Evolutionary conservation across 2,329 filamentous ascomycete species (phyloP), one percentile per base, ranked within the genome.

Genomic region (Aspergillus clavatus): DNA sequence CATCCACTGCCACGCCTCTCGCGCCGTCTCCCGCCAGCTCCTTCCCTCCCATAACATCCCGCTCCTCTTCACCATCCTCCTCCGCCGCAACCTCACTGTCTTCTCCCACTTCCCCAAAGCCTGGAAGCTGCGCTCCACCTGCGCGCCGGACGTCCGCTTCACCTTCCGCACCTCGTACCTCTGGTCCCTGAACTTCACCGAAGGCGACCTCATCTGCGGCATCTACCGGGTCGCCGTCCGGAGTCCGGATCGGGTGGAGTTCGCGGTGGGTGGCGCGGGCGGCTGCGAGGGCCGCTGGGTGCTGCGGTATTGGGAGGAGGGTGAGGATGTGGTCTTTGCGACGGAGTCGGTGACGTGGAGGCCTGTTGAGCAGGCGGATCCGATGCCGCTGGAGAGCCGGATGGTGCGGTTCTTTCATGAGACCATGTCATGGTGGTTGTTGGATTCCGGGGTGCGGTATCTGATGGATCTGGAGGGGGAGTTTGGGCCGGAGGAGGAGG

Each of bases 81-180:
- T 66, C 10, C 61, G 63, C 4, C 60, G 61, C 29, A 69, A 66
- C 28, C 66, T 69, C 60, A 49, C 39, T 3, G 49, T 47, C 1
- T 68, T 69, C 31, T 45, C 60, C n/a, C 56, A 50, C 11, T 58
- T 65, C 27, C 66, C 66, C 7, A 62, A 67, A 35, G 61, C 62
- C 1, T 57, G 56, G 27, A 47, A 62, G 8, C 38, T 66, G 2
- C 48, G 55, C 5, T 27, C 63, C n/a, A 43, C 51, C 4, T 54
- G 52, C 19, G 31, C 54, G 8, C 37, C 43, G 3, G 26, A 46
- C 10, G 47, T 53, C 3, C 47, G 53, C 16, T 43, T 40, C 10
- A 67, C 56, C 18, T 66, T 68, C 23, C 35, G 50, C 14, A 8
- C 51, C 0, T 51, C 50, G 2, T 49, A 63, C 42, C 60, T 68